Evolutionary conservation across 306 rosid species (phyloP).

Genomic region (Herpetospermum pedunculosum): DNA sequence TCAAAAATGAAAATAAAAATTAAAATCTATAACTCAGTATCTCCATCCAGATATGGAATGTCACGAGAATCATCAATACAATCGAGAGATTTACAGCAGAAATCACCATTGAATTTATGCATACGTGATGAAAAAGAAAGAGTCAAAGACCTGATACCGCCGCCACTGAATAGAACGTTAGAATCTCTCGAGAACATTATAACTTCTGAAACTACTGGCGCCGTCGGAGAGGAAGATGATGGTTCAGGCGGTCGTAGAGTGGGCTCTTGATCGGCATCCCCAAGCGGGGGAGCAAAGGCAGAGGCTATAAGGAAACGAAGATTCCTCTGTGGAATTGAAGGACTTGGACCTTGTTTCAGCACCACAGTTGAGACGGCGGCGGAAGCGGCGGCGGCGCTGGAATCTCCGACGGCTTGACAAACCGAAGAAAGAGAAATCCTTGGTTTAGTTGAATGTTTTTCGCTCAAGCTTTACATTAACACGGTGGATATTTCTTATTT

Average conservation of each 20-base stretch:
- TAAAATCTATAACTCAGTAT: neutral
- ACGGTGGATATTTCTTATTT: neutral
- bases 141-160: constrained; percentile 52
- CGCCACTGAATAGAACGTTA: constrained; percentile 61
- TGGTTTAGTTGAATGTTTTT: neutral
- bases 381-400: neutral
- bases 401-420: neutral
- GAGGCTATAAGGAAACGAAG: neutral
- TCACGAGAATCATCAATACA: neutral
- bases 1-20: neutral
- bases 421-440: neutral
- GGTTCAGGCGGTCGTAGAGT: neutral
- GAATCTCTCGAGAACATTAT: constrained; percentile 51
- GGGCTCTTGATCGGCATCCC: constrained; percentile 8
- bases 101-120: neutral
- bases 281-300: neutral
- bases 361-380: too few relatives aligned
- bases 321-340: neutral
- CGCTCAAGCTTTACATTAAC: neutral
- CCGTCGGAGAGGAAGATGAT: constrained; percentile 3
- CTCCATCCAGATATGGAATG: constrained; percentile 5
- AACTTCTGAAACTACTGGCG: constrained; percentile 10
- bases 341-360: neutral
- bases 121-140: neutral
- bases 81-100: neutral